Conservation (phyloP, 306 rosid genomes). For the Carpinus fangiana region DNA sequence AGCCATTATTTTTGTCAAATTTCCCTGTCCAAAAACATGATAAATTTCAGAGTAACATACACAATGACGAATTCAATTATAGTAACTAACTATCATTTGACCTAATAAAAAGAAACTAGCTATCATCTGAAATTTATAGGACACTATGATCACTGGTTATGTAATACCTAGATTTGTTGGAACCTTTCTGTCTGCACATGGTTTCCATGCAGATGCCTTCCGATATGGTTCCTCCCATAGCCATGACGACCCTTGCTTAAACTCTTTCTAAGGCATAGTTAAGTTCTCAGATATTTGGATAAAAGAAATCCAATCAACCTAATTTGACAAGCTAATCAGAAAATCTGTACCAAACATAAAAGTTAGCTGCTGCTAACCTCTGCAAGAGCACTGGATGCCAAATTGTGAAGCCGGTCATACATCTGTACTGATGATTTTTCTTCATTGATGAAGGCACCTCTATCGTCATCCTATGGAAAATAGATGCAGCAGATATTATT, state of each 20-base stretch:
- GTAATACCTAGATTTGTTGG: conserved; percentile 42
- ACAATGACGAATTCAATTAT: neutral
- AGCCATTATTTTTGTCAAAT: conserved; percentile 59
- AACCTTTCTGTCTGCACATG: conserved; percentile 68
- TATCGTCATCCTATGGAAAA: conserved; percentile 39
- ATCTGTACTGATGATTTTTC: conserved; percentile 55
- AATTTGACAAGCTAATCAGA: conserved; percentile 15
- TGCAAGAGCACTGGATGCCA: conserved; percentile 71
- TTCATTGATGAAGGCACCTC: conserved; percentile 29
- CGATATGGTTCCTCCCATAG: conserved; percentile 70
- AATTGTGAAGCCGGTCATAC: conserved; percentile 72
- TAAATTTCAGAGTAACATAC: conserved; percentile 2
- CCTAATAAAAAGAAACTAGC: neutral
- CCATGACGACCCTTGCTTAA: conserved; percentile 59
- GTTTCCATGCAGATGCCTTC: conserved; percentile 69
- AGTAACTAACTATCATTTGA: neutral
- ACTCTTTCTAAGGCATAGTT: conserved; percentile 50
- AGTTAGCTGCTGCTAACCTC: conserved; percentile 53
- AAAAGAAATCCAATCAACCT: neutral
- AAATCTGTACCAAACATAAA: conserved; percentile 11
- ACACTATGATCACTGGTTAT: neutral
- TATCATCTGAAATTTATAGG: neutral
- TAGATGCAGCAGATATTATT: conserved; percentile 1
- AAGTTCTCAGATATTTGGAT: conserved; percentile 20
- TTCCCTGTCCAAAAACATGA: conserved; percentile 54